These are phyloP conservation scores for Arctostaphylos glauca DNA, from an alignment of 148 eudicot genomes.

Conservation along the genomic window DNA sequence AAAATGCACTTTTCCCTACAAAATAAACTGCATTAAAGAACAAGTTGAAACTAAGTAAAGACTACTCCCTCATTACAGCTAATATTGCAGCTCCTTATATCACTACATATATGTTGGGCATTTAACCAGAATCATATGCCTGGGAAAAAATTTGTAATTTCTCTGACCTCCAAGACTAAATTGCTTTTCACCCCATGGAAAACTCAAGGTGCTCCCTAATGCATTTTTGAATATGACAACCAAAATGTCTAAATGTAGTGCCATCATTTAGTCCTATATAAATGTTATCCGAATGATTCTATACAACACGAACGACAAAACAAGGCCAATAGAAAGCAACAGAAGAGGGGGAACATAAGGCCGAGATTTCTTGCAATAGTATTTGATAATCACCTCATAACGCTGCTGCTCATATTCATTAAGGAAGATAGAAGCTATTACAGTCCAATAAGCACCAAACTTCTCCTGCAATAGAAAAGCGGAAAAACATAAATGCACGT, in stretches of 20 bases:
- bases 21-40: background rate
- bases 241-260: background rate
- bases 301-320: background rate
- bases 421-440: constrained; percentile 67
- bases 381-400: constrained; percentile 53
- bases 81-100: background rate
- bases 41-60: background rate
- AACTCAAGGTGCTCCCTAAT: background rate
- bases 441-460: constrained; percentile 80
- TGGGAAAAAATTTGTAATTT: too few relatives aligned
- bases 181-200: background rate
- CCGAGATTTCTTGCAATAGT: background rate
- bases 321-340: background rate
- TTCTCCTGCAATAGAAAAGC: constrained; percentile 54
- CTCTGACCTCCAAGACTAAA: too few relatives aligned
- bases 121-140: background rate
- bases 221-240: background rate
- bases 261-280: background rate
- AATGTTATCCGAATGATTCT: background rate
- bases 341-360: background rate
- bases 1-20: too few relatives aligned
- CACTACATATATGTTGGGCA: background rate
- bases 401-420: constrained; percentile 64
- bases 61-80: background rate
- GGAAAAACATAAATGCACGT: constrained; percentile 1